Evolutionary conservation across 2,329 filamentous ascomycete genomes (phyloP), one percentile per base, ranked within the genome.

Genomic region (Rasamsonia emersonii): DNA sequence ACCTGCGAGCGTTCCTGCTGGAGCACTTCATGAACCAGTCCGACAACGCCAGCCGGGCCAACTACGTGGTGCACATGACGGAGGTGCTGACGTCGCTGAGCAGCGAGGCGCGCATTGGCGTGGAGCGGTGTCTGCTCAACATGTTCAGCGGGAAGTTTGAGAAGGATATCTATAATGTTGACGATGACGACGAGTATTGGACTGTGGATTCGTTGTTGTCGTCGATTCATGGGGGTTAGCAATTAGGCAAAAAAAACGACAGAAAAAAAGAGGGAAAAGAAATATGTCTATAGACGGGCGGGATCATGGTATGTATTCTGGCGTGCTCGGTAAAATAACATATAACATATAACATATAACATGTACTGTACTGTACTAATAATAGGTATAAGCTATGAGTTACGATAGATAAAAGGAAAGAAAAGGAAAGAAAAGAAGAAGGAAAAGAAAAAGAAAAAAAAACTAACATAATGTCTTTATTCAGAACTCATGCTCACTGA

Each of bases 1-100:
- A 36, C 13, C 4, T 36, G 13, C 28, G 28, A 18, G 29, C 28
- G 5, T 36, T 36, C 14, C 4, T 36, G 18, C 13, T 36, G 11
- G 32, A 32, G n/a, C 33, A 36, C 24, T 36, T 32, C 7, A 36
- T 36, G 33, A 36, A 32, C 20, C 33, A 36, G 13, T 8, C 32
- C n/a, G 33, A 29, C 4, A 36, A 36, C 20, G 29, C 32, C 11
- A 36, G 32, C 28, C 24, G 33, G 3, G 29, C 28, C 24, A 18
- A 32, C 9, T 30, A 30, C 11, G 28, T 30, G n/a, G 6, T 30
- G 28, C 16, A 30, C 10, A 30, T 30, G 28, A 30, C 28, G 6
- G 28, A 30, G n/a, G 28, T 30, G 3, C 16, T 30, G 28, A 30
- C 28, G 3, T 28, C 29, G 18, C 19, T 36, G 29, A 32, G 28